These are phyloP conservation scores for Phaseolus coccineus DNA, from an alignment of 331 rosid genomes.

Conservation along the genomic window DNA sequence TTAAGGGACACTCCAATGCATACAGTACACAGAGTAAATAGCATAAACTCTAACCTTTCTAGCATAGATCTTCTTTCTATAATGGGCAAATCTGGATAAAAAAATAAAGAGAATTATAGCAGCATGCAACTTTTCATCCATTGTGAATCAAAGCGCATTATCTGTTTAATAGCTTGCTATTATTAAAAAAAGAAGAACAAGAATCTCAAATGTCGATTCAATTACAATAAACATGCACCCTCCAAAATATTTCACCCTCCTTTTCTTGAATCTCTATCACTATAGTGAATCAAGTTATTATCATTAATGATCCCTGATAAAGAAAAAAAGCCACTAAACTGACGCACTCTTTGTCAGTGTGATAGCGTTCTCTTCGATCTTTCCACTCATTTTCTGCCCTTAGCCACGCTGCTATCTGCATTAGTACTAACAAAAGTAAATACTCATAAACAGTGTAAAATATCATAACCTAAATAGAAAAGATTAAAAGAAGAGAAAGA, in stretches of 20 bases:
- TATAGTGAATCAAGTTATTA: constrained; percentile 8
- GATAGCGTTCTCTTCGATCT: constrained; percentile 26
- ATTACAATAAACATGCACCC: neutral
- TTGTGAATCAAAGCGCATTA: constrained; percentile 30
- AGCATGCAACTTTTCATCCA: constrained; percentile 26
- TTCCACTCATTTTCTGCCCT: constrained; percentile 80
- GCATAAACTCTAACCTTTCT: constrained; percentile 68
- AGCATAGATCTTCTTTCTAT: constrained; percentile 64
- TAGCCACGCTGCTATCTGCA: constrained; percentile 83
- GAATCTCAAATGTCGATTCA: too few species aligned
- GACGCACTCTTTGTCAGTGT: neutral
- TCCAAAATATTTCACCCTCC: neutral
- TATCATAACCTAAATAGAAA: neutral
- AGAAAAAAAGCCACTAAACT: neutral
- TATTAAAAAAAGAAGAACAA: too few species aligned
- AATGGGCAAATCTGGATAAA: constrained; percentile 65
- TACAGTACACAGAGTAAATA: neutral
- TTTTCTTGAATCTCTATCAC: constrained; percentile 1
- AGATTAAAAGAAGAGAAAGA: neutral
- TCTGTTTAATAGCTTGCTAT: too few species aligned
- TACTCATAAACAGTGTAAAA: neutral
- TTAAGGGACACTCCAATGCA: neutral
- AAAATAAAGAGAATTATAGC: constrained; percentile 55
- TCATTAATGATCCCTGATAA: neutral
- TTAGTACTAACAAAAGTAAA: constrained; percentile 7